These are phyloP conservation scores for Astrothelium macrocarpum DNA, from an alignment of 495 filamentous ascomycete species.

Conservation along the genomic window DNA sequence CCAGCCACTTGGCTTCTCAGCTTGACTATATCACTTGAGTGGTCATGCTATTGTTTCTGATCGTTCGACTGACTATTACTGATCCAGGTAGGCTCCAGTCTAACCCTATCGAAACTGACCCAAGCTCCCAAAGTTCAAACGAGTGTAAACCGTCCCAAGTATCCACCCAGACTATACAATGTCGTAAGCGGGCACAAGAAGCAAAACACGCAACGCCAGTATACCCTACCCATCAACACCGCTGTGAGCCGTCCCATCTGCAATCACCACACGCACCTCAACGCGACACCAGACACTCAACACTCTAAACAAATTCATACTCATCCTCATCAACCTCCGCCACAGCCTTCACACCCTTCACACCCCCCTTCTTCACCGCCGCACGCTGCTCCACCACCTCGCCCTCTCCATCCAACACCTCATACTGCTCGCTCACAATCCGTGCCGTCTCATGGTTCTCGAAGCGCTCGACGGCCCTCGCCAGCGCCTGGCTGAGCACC, in stretches of 20 bases:
- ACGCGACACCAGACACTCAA: background rate
- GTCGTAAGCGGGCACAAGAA: background rate
- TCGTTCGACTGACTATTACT: background rate
- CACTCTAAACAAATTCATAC: background rate
- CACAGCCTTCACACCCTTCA: constrained; percentile 4
- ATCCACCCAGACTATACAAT: background rate
- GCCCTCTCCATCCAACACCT: constrained; percentile 41
- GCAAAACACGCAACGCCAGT: background rate
- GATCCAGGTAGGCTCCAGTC: background rate
- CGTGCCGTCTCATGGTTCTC: constrained; percentile 48
- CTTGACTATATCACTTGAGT: background rate
- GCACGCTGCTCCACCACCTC: constrained; percentile 17
- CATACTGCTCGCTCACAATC: constrained; percentile 49
- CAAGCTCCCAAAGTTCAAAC: background rate
- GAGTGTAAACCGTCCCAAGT: background rate
- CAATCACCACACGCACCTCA: background rate
- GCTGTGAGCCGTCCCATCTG: background rate
- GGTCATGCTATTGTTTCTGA: background rate
- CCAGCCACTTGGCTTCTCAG: background rate
- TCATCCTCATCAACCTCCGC: background rate
- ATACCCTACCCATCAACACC: background rate
- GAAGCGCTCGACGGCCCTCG: constrained; percentile 46
- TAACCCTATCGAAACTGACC: background rate
- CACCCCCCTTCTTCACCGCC: constrained; percentile 16
- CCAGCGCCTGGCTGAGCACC: constrained; percentile 44